Evolutionary conservation across 805 yeast species (phyloP).

Genomic region (Teunomyces funiuensis): DNA sequence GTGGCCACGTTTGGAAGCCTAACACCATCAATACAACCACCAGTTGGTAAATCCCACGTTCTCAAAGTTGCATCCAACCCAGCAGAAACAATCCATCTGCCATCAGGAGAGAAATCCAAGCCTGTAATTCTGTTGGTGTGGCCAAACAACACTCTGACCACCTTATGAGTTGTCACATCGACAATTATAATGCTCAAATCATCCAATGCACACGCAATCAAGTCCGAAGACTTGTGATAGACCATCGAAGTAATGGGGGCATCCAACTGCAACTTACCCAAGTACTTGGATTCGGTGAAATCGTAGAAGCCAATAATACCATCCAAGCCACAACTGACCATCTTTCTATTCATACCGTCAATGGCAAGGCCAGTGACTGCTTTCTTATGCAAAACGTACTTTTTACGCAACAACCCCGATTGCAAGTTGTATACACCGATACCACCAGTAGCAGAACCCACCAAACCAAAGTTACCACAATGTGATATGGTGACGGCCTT

Average conservation of each 20-base stretch:
- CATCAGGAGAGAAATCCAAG: conserved; percentile 89
- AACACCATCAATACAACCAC: conserved; percentile 94
- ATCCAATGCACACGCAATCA: conserved; percentile 83
- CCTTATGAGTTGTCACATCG: conserved; percentile 76
- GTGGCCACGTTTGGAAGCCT: conserved; percentile 78
- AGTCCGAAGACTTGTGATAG: conserved; percentile 79
- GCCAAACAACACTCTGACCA: conserved; percentile 86
- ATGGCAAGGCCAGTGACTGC: conserved; percentile 86
- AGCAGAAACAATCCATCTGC: conserved; percentile 88
- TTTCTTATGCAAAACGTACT: conserved; percentile 67
- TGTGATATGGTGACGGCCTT: conserved; percentile 77
- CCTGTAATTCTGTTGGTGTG: conserved; percentile 86
- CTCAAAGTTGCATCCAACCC: conserved; percentile 84
- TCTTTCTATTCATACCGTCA: conserved; percentile 85
- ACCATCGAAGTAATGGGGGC: conserved; percentile 78
- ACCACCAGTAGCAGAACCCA: conserved; percentile 86
- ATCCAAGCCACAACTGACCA: conserved; percentile 87
- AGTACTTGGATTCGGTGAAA: conserved; percentile 66
- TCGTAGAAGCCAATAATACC: conserved; percentile 87
- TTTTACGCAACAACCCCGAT: conserved; percentile 79
- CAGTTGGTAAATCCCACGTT: conserved; percentile 97
- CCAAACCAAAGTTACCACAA: conserved; percentile 93
- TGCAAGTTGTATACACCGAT: conserved; percentile 87
- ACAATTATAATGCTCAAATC: conserved; percentile 80
- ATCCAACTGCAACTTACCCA: conserved; percentile 66